Percentiles rank a stretch among this genome's conserved stretches.
phyloP scores from a whole-genome alignment of 2,329 filamentous ascomycete species.

The Colletotrichum echinochloae region DNA sequence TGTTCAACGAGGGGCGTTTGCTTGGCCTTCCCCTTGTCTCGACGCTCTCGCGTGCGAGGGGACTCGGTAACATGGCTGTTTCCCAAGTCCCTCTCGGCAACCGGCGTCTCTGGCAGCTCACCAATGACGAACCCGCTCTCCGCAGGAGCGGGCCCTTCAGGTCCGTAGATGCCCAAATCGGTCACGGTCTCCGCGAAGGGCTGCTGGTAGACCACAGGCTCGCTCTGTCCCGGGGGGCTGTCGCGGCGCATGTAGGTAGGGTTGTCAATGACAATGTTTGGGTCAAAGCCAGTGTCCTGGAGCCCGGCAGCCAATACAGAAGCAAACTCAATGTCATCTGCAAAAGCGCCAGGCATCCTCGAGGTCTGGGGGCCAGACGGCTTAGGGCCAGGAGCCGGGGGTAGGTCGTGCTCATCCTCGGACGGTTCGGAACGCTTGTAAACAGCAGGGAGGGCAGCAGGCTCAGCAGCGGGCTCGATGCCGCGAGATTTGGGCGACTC shows the following conservation, averaged over 20 bases:
- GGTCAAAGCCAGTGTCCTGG: conserved; percentile 76
- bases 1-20: conserved; percentile 40
- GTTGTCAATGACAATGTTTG: conserved; percentile 76
- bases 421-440: conserved; percentile 42
- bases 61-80: conserved; percentile 46
- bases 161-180: conserved; percentile 53
- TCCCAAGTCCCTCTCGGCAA: conserved; percentile 13
- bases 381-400: conserved; percentile 69
- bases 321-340: conserved; percentile 75
- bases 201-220: conserved; percentile 59
- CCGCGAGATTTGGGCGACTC: conserved; percentile 43
- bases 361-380: conserved; percentile 59
- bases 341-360: conserved; percentile 74
- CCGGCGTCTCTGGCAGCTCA: conserved; percentile 58
- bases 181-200: conserved; percentile 63
- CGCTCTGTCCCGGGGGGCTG: conserved; percentile 72
- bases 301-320: conserved; percentile 77
- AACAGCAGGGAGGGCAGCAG: background rate
- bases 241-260: conserved; percentile 71
- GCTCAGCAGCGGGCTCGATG: conserved; percentile 30
- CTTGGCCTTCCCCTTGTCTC: conserved; percentile 41
- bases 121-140: conserved; percentile 60
- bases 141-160: conserved; percentile 46
- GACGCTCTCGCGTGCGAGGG: conserved; percentile 42
- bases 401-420: conserved; percentile 57